Evolutionary conservation across 2,329 filamentous ascomycete species (phyloP).

Genomic region (Cercospora berteroae): DNA sequence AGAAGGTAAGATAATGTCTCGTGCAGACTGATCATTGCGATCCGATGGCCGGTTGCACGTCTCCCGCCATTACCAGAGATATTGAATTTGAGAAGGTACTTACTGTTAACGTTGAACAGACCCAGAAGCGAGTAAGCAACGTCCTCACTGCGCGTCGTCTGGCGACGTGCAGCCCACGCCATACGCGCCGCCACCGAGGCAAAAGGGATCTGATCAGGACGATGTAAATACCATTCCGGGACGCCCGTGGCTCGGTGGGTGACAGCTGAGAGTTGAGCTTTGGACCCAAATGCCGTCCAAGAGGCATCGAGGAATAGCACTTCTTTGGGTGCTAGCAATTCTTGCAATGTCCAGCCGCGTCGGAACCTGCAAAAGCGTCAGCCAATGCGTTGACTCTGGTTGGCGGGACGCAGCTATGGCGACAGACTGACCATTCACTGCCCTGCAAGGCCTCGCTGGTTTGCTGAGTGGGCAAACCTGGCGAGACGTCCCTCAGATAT

Average conservation of each 20-base stretch:
- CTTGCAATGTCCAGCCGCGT: conserved; percentile 1
- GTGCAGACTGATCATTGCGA: background rate
- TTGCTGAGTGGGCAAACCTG: background rate
- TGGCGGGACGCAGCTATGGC: background rate
- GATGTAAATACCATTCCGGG: conserved; percentile 2
- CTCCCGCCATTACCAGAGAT: background rate
- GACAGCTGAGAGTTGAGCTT: conserved; percentile 15
- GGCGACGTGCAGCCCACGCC: conserved; percentile 15
- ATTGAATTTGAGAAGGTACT: background rate
- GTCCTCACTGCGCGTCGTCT: conserved; percentile 19
- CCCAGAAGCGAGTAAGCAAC: conserved; percentile 24
- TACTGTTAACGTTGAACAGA: conserved; percentile 24
- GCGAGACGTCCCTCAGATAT: conserved; percentile 10
- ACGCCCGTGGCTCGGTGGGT: conserved; percentile 3
- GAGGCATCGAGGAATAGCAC: conserved; percentile 10
- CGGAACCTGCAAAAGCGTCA: conserved; percentile 2
- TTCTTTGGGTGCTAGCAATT: conserved; percentile 9
- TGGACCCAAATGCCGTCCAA: conserved; percentile 5
- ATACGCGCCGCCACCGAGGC: conserved; percentile 11
- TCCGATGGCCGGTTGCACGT: background rate
- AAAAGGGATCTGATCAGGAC: background rate
- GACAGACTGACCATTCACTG: conserved; percentile 9
- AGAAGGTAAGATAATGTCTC: background rate
- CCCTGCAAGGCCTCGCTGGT: background rate
- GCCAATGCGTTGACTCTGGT: background rate